Base-by-base conservation (phyloP, 2,329 filamentous ascomycete species). In the Ceratocystis diversiconidia region DNA sequence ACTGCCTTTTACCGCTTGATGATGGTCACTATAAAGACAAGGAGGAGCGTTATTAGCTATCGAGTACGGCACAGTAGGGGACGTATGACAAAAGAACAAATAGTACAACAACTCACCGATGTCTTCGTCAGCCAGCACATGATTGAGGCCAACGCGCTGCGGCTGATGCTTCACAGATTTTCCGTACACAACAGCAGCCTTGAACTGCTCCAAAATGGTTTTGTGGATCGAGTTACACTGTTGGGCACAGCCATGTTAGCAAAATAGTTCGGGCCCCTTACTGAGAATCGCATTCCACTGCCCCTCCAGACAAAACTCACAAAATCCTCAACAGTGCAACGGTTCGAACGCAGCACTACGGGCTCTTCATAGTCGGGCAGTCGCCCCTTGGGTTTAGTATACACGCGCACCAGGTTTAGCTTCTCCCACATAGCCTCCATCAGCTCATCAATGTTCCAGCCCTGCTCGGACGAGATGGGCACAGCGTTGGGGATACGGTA, bases 341-440 rank as follows among this genome's bases (percentile, higher is more conserved):
- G 87, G 63, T 81, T 85, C 69, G 88, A 83, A 72, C 89, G 86
- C 70, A 99, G 80, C 71, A 99, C 94, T 46, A 99, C 94, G 62
- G 94, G 94, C 63, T 88, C 80, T 67, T 86, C 85, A 77, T 99
- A 99, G 76, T 99, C 94, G 17, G 94, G 94, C 76, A 90, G 81
- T 75, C 87, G 90, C 69, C 94, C 94, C 80, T 99, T 97, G 68
- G 94, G 94, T 79, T 99, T 99, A 66, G 94, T 99, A 79, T 99
- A 99, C 59, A 99, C 88, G 71, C 94, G 85, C 71, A 90, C 86
- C 68, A 99, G 82, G 72, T 88, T 90, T 71, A 99, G 83, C 76
- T 95, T 96, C 66, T 96, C 92, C 94, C 94, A 97, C 94, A 97
- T 97, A 75, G 88, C 85, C 78, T 97, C 94, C 79, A 99, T 83